Percentiles rank a stretch among this genome's conserved stretches.
phyloP scores from a whole-genome alignment of 1,284 basidiomycete genomes.

The Lentinula novae-zelandiae region DNA sequence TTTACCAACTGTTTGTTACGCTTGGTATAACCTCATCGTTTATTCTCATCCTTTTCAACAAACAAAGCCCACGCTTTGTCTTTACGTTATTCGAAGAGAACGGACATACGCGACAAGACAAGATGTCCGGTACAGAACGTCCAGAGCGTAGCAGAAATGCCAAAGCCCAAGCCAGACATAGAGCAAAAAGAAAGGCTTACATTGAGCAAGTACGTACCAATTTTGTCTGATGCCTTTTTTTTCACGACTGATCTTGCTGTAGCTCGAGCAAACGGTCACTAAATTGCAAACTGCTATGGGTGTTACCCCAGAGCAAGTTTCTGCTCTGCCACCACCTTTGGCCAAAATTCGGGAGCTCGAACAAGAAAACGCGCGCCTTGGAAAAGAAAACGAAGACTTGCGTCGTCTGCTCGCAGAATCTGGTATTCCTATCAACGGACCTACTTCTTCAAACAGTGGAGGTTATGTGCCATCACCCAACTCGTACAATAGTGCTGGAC shows the following conservation, averaged over 20 bases:
- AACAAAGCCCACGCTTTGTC: background rate
- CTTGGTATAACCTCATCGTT: slow-evolving; percentile 1
- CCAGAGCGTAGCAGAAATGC: slow-evolving; percentile 83
- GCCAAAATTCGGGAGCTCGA: slow-evolving; percentile 73
- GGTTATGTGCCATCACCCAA: background rate
- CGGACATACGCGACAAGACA: slow-evolving; percentile 2
- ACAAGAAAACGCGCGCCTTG: slow-evolving; percentile 64
- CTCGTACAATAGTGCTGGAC: slow-evolving; percentile 8
- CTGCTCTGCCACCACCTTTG: slow-evolving; percentile 63
- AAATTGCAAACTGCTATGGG: slow-evolving; percentile 72
- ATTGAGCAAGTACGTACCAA: slow-evolving; percentile 71
- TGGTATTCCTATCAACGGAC: slow-evolving; percentile 16
- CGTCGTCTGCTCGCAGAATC: slow-evolving; percentile 52
- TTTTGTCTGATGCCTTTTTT: slow-evolving; percentile 9
- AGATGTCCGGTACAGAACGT: slow-evolving; percentile 12
- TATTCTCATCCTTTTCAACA: background rate
- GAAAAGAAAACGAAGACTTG: slow-evolving; percentile 67
- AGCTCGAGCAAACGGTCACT: slow-evolving; percentile 80
- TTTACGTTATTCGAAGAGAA: slow-evolving; percentile 6
- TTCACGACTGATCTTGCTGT: slow-evolving; percentile 11
- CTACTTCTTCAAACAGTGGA: background rate
- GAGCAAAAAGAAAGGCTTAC: slow-evolving; percentile 91
- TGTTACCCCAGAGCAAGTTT: slow-evolving; percentile 65
- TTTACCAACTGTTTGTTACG: background rate
- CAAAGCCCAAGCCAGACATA: slow-evolving; percentile 86